Conservation (phyloP, 2,329 filamentous ascomycete species). For the Aspergillus fijiensis region DNA sequence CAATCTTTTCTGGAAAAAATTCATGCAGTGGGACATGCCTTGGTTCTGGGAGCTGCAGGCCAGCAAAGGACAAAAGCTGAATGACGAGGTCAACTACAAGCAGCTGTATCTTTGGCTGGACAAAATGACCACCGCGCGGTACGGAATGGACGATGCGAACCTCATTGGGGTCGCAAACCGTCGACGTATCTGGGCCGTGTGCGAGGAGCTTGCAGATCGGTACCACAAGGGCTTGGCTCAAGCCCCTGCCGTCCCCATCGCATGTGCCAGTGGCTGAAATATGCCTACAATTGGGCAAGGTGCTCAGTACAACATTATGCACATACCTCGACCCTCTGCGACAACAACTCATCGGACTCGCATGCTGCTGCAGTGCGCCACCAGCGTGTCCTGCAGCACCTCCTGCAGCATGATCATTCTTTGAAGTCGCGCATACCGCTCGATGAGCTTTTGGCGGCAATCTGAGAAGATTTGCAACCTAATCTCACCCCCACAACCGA, state of each 20-base stretch:
- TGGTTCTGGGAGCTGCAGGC: slow-evolving; percentile 22
- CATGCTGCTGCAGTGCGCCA: not conserved
- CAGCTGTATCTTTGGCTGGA: slow-evolving; percentile 20
- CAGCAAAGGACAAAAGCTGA: slow-evolving; percentile 2
- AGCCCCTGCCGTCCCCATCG: not conserved
- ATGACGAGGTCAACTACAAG: slow-evolving; percentile 17
- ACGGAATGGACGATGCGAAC: slow-evolving; percentile 19
- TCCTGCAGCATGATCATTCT: not conserved
- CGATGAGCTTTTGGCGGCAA: not conserved
- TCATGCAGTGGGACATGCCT: slow-evolving; percentile 22
- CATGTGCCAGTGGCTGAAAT: not conserved
- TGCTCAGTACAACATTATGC: not conserved
- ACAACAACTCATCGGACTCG: not conserved
- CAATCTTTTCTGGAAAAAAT: slow-evolving; percentile 22
- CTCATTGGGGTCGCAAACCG: slow-evolving; percentile 22
- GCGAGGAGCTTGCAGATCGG: slow-evolving; percentile 18
- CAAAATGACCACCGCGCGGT: slow-evolving; percentile 15
- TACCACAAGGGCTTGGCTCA: slow-evolving; percentile 6
- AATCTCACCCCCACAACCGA: not conserved
- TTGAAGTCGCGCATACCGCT: not conserved
- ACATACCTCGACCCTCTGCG: not conserved
- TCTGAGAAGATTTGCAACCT: not conserved
- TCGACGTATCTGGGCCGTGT: slow-evolving; percentile 20
- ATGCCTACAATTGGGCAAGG: not conserved
- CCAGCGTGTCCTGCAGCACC: not conserved